These are phyloP conservation scores for Syncephalastrum racemosum DNA, from an alignment of 371 early-diverging fungal genomes.

Conservation along the genomic window DNA sequence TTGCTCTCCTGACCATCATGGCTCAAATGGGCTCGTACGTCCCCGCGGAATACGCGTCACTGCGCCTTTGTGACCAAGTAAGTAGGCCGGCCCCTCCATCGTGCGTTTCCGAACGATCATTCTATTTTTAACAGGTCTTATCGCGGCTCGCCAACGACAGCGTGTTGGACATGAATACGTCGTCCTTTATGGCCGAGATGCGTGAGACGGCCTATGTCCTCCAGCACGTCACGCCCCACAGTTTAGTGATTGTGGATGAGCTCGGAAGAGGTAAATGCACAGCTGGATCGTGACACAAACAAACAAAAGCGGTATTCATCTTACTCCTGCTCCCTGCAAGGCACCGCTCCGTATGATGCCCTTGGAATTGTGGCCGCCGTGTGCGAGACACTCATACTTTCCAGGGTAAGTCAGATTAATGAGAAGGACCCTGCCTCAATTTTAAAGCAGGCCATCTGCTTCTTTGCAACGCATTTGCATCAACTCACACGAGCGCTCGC, in stretches of 20 bases:
- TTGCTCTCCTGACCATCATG: slow-evolving; percentile 87
- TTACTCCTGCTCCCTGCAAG: slow-evolving; percentile 25
- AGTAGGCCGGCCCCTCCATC: background rate
- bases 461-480: slow-evolving; percentile 75
- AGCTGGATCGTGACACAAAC: background rate
- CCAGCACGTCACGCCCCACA: slow-evolving; percentile 62
- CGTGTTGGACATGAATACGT: slow-evolving; percentile 62
- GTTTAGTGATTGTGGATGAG: slow-evolving; percentile 94
- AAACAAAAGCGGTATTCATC: background rate
- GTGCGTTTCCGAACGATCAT: background rate
- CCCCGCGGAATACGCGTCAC: slow-evolving; percentile 85
- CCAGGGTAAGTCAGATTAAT: slow-evolving; percentile 38
- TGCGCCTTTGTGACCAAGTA: slow-evolving; percentile 77
- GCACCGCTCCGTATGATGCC: slow-evolving; percentile 81
- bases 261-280: slow-evolving; percentile 82
- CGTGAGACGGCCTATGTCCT: slow-evolving; percentile 84
- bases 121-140: slow-evolving; percentile 37
- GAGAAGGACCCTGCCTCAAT: background rate
- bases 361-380: slow-evolving; percentile 80
- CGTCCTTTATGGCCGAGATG: slow-evolving; percentile 95
- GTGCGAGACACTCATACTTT: slow-evolving; percentile 68
- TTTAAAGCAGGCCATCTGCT: slow-evolving; percentile 52
- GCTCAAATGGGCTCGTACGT: slow-evolving; percentile 96
- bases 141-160: slow-evolving; percentile 77
- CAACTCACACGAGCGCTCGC: slow-evolving; percentile 52